A percentile compares a stretch with the other conserved stretches of the same genome.
Evolutionary conservation across 225 moss, liverwort and hornwort species (phyloP).

Genomic region (Pseudoscleropodium purum): DNA sequence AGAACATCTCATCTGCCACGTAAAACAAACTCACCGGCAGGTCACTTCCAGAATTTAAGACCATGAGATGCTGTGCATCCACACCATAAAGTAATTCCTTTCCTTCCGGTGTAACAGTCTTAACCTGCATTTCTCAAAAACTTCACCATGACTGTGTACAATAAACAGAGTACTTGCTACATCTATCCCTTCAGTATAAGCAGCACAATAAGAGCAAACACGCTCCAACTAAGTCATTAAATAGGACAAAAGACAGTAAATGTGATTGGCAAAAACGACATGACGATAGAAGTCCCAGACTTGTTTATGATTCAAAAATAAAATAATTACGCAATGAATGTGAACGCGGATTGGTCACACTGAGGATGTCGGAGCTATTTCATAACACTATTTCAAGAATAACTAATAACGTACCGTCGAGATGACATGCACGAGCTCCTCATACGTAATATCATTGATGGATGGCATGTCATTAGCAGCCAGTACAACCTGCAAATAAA

Average conservation of each 20-base stretch:
- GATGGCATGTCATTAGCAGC: conserved; percentile 90
- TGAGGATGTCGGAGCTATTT: background rate
- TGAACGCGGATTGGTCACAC: background rate
- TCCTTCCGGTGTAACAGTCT: conserved; percentile 35
- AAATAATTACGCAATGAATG: background rate
- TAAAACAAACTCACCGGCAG: conserved; percentile 51
- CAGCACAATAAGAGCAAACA: background rate
- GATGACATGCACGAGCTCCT: conserved; percentile 67
- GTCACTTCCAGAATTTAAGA: conserved; percentile 91
- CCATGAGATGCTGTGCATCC: conserved; percentile 66
- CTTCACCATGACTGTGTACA: background rate
- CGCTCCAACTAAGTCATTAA: background rate
- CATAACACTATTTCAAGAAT: background rate
- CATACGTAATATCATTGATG: conserved; percentile 90
- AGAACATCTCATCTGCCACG: background rate
- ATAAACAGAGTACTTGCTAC: background rate
- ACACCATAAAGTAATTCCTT: conserved; percentile 60
- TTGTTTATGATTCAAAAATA: background rate
- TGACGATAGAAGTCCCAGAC: background rate
- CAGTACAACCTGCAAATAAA: conserved; percentile 51
- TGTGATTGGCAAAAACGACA: background rate
- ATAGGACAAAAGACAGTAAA: background rate
- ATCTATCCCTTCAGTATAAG: background rate
- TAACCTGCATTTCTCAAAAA: conserved; percentile 34
- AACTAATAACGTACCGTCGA: conserved; percentile 35